These are phyloP conservation scores for Trichoderma citrinoviride DNA, from an alignment of 2,329 filamentous ascomycete species.

Conservation along the genomic window DNA sequence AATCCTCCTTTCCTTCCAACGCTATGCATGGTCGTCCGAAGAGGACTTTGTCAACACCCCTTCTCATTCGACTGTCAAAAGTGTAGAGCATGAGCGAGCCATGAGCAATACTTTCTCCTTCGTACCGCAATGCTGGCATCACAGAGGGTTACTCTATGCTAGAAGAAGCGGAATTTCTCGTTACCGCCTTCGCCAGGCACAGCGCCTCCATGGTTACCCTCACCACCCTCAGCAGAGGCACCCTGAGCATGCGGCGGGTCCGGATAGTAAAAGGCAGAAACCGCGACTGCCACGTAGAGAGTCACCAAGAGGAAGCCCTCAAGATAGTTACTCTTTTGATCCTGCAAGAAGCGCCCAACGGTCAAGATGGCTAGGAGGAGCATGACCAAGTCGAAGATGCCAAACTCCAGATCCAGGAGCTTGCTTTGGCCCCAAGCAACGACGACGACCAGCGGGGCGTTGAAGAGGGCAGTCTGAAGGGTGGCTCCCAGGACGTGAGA, in stretches of 20 bases:
- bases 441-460: conserved; percentile 68
- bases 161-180: background rate
- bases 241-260: conserved; percentile 35
- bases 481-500: conserved; percentile 71
- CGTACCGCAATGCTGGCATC: background rate
- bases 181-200: background rate
- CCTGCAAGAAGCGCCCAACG: conserved; percentile 71
- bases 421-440: conserved; percentile 67
- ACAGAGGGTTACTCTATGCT: background rate
- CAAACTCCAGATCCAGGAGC: conserved; percentile 68
- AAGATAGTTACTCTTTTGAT: conserved; percentile 73
- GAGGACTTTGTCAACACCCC: background rate
- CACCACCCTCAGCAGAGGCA: conserved; percentile 13
- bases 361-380: conserved; percentile 72
- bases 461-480: conserved; percentile 73
- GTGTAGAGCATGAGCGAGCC: background rate
- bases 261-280: conserved; percentile 57
- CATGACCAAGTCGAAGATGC: conserved; percentile 72
- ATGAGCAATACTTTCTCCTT: background rate
- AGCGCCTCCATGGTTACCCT: background rate
- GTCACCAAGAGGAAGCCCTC: conserved; percentile 67
- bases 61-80: background rate
- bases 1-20: background rate
- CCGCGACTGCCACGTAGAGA: conserved; percentile 51
- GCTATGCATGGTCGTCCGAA: background rate